phyloP scores from a whole-genome alignment of 352 stramenopile genomes.

The Pythium aristosporum region DNA sequence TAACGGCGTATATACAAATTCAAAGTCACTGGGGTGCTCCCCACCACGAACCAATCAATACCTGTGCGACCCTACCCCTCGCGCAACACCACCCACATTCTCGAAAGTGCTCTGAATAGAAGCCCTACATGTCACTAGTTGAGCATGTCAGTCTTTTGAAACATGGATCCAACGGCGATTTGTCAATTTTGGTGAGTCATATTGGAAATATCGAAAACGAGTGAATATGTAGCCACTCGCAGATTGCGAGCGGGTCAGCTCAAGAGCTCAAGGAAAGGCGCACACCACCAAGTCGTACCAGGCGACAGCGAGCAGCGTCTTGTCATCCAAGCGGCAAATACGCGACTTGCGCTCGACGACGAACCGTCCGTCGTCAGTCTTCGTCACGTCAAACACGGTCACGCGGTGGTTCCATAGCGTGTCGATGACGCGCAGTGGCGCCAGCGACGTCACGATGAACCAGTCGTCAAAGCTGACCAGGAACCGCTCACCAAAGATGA shows the following conservation, averaged over 20 bases:
- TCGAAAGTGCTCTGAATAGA: constrained; percentile 21
- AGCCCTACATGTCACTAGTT: neutral
- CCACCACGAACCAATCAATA: constrained; percentile 76
- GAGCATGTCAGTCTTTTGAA: constrained; percentile 7
- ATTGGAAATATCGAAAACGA: neutral
- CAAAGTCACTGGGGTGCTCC: constrained; percentile 34
- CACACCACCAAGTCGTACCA: neutral
- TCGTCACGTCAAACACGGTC: constrained; percentile 21
- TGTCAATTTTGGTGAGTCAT: neutral
- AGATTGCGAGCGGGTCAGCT: no score
- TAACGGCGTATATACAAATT: constrained; percentile 50
- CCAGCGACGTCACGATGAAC: constrained; percentile 25
- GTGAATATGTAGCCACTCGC: neutral
- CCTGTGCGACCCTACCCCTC: constrained; percentile 24
- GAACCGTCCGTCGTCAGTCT: neutral
- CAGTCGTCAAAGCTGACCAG: constrained; percentile 29
- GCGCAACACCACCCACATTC: constrained; percentile 16
- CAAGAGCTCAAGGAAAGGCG: neutral
- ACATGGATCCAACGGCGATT: neutral
- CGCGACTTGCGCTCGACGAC: neutral
- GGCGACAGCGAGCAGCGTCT: neutral
- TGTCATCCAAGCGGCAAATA: constrained; percentile 17
- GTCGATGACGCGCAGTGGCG: constrained; percentile 18
- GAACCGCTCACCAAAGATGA: constrained; percentile 23
- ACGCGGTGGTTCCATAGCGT: constrained; percentile 28